These are phyloP conservation scores for Arabidopsis suecica DNA, from an alignment of 345 rosid genomes.

Conservation along the genomic window DNA sequence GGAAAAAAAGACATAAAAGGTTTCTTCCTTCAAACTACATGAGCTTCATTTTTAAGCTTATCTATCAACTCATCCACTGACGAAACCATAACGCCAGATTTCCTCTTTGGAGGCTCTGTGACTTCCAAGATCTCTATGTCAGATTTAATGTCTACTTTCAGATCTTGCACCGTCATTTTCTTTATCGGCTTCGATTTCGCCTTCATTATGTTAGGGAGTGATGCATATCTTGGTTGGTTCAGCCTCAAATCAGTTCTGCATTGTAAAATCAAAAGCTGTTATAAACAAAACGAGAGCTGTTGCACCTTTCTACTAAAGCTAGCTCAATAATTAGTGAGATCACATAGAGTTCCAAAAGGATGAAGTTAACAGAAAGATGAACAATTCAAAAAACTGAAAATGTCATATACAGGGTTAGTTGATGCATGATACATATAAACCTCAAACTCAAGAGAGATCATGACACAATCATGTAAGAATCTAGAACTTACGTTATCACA, in stretches of 20 bases:
- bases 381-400: background rate
- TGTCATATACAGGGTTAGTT: background rate
- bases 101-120: slow-evolving; percentile 79
- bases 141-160: slow-evolving; percentile 63
- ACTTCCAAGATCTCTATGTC: slow-evolving; percentile 76
- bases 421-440: background rate
- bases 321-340: background rate
- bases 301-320: background rate
- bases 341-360: background rate
- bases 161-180: slow-evolving; percentile 68
- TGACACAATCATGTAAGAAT: background rate
- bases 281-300: background rate
- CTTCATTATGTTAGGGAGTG: slow-evolving; percentile 96
- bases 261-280: background rate
- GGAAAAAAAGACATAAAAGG: background rate
- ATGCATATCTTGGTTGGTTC: slow-evolving; percentile 94
- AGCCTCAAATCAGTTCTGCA: slow-evolving; percentile 90
- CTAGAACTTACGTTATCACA: slow-evolving; percentile 69
- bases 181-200: slow-evolving; percentile 84
- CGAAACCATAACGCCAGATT: slow-evolving; percentile 69
- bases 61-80: slow-evolving; percentile 80
- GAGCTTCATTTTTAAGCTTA: slow-evolving; percentile 81
- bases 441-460: slow-evolving; percentile 6
- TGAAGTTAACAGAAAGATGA: background rate
- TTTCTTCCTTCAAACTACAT: slow-evolving; percentile 54